phyloP scores from a whole-genome alignment of 352 stramenopile species.

The Phytophthora hybrid region DNA sequence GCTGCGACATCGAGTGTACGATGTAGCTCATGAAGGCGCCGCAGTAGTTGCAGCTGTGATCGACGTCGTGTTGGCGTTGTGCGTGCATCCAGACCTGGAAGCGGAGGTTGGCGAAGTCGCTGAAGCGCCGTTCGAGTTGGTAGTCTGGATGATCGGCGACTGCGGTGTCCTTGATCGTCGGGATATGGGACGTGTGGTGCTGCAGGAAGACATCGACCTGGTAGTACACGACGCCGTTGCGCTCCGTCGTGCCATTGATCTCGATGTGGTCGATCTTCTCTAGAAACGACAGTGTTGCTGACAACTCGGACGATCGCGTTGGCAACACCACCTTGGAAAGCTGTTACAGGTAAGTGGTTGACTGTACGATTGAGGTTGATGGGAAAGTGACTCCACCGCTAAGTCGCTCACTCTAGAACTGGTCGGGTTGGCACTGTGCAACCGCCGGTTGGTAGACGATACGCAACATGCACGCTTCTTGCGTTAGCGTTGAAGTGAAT shows the following conservation, averaged over 20 bases:
- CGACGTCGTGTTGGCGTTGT: slow-evolving; percentile 36
- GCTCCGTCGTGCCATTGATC: slow-evolving; percentile 44
- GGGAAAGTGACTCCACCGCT: slow-evolving; percentile 8
- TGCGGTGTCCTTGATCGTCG: slow-evolving; percentile 46
- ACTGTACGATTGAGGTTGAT: not conserved
- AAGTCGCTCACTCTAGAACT: not conserved
- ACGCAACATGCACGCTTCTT: too few species aligned
- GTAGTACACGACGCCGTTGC: slow-evolving; percentile 54
- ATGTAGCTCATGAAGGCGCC: slow-evolving; percentile 59
- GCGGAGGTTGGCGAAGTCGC: slow-evolving; percentile 50
- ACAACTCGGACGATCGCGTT: slow-evolving; percentile 22
- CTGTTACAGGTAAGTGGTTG: too few species aligned
- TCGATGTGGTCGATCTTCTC: slow-evolving; percentile 52
- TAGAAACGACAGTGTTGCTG: slow-evolving; percentile 34
- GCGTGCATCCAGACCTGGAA: slow-evolving; percentile 48
- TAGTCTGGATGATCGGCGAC: slow-evolving; percentile 42
- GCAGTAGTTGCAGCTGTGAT: slow-evolving; percentile 45
- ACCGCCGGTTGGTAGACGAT: too few species aligned
- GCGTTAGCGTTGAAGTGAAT: not conserved
- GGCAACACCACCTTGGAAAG: slow-evolving; percentile 37
- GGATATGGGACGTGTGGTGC: slow-evolving; percentile 55
- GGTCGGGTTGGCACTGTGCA: not conserved
- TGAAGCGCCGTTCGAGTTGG: slow-evolving; percentile 50
- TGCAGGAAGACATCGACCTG: slow-evolving; percentile 61
- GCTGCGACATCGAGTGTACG: slow-evolving; percentile 49